Percentiles rank a stretch among this genome's conserved stretches.
Conservation (phyloP, 2,329 filamentous ascomycete genomes). For the Tricladium varicosporioides region DNA sequence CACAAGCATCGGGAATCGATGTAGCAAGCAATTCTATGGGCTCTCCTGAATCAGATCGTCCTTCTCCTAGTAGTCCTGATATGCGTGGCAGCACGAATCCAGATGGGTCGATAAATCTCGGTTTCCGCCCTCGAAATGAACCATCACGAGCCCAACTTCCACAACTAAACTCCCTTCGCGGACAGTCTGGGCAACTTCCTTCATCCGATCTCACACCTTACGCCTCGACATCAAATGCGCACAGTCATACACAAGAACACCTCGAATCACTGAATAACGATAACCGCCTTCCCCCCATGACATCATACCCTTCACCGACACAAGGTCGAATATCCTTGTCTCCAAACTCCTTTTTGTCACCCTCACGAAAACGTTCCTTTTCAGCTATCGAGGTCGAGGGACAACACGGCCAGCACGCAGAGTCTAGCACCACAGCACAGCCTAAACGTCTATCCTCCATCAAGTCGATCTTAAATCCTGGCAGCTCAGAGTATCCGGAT, state of each 20-base stretch:
- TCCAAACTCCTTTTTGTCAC: conserved; percentile 58
- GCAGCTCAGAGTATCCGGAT: conserved; percentile 22
- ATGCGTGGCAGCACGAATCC: conserved; percentile 55
- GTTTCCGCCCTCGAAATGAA: conserved; percentile 47
- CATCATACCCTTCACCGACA: conserved; percentile 32
- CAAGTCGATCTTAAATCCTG: conserved; percentile 70
- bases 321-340: conserved; percentile 59
- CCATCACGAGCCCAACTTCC: conserved; percentile 30
- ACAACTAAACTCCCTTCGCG: conserved; percentile 25
- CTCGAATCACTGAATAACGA: conserved; percentile 50
- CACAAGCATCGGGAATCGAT: conserved; percentile 45
- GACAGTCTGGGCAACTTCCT: conserved; percentile 34
- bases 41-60: conserved; percentile 35
- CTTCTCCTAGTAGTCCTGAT: conserved; percentile 24
- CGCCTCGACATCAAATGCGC: conserved; percentile 35
- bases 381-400: conserved; percentile 56
- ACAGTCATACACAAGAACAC: conserved; percentile 21
- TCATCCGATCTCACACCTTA: conserved; percentile 44
- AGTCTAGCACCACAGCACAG: conserved; percentile 35
- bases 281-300: conserved; percentile 54
- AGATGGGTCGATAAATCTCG: conserved; percentile 64
- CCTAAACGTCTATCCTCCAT: conserved; percentile 70
- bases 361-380: conserved; percentile 65
- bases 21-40: conserved; percentile 36
- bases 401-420: conserved; percentile 10